These are phyloP conservation scores for Kurtzmaniella cleridarum DNA, from an alignment of 805 yeast genomes.

Conservation along the genomic window DNA sequence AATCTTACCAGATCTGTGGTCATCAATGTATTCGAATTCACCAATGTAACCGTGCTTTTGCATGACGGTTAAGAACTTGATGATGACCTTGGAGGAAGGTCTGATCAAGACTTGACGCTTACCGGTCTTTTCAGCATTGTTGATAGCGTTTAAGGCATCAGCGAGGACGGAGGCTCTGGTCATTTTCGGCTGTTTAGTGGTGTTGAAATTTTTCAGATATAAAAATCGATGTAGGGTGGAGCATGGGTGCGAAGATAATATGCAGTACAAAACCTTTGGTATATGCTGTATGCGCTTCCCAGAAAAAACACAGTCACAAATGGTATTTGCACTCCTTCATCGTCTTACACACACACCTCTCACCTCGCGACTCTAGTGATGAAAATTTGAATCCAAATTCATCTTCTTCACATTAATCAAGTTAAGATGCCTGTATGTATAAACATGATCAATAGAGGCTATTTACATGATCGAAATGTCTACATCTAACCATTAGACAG, in stretches of 20 bases:
- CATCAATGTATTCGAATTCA: constrained; percentile 96
- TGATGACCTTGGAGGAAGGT: constrained; percentile 97
- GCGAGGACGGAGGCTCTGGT: constrained; percentile 98
- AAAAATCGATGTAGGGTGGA: constrained; percentile 1
- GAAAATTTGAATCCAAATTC: not conserved
- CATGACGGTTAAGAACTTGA: constrained; percentile 94
- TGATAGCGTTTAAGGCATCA: constrained; percentile 96
- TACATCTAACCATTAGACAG: no score
- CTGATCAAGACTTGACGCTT: constrained; percentile 97
- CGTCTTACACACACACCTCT: not conserved
- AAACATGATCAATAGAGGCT: not conserved
- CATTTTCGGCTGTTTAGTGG: constrained; percentile 44
- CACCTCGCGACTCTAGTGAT: not conserved
- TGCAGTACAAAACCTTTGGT: no score
- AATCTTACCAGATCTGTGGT: constrained; percentile 98
- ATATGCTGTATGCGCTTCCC: not conserved
- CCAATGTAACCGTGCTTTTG: constrained; percentile 99
- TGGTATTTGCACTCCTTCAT: not conserved
- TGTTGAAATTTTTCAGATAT: constrained; percentile 5
- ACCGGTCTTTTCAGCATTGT: constrained; percentile 99
- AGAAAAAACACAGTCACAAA: not conserved
- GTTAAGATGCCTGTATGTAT: constrained; percentile 42
- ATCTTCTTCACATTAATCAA: constrained; percentile 3
- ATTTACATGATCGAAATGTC: no score
- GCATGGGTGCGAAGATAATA: no score